A percentile compares a stretch with the other conserved stretches of the same genome.
Evolutionary conservation across 129 eudicot species (phyloP).

Genomic region (Centella asiatica): DNA sequence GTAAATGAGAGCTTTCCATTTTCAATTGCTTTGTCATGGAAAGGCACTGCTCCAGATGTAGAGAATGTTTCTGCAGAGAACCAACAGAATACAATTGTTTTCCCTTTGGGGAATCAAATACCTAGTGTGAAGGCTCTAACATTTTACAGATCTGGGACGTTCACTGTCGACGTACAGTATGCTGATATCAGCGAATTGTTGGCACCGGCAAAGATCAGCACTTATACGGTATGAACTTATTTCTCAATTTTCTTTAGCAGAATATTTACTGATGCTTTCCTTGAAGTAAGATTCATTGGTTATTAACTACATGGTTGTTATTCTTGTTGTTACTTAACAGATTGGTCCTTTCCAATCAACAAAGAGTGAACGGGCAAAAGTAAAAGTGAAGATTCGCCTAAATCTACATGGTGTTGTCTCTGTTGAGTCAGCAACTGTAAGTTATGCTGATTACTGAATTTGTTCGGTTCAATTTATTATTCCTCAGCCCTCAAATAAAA

Average conservation of each 20-base stretch:
- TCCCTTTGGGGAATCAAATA: conserved; percentile 66
- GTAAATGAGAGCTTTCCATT: conserved; percentile 86
- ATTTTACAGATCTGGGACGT: conserved; percentile 64
- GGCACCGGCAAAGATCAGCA: conserved; percentile 73
- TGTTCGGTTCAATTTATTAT: neutral
- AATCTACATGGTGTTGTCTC: conserved; percentile 79
- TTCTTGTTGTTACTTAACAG: conserved; percentile 23
- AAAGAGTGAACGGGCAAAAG: conserved; percentile 65
- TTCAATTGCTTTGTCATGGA: conserved; percentile 75
- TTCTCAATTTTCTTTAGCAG: neutral
- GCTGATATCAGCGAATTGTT: conserved; percentile 73
- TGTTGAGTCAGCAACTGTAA: conserved; percentile 74
- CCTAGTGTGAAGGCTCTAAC: conserved; percentile 88
- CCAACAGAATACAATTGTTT: conserved; percentile 58
- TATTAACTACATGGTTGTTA: neutral
- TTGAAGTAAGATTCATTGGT: neutral
- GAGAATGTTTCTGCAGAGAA: conserved; percentile 50
- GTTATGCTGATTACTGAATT: conserved; percentile 11
- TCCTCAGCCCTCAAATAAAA: neutral
- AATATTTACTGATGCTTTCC: neutral
- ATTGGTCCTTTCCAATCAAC: conserved; percentile 86
- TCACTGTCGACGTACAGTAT: conserved; percentile 68
- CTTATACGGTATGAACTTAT: conserved; percentile 52
- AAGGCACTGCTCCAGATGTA: conserved; percentile 45
- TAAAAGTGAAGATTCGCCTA: conserved; percentile 72